Evolutionary conservation across 2,329 filamentous ascomycete species (phyloP).

Genomic region (Aspergillus pseudoterreus): DNA sequence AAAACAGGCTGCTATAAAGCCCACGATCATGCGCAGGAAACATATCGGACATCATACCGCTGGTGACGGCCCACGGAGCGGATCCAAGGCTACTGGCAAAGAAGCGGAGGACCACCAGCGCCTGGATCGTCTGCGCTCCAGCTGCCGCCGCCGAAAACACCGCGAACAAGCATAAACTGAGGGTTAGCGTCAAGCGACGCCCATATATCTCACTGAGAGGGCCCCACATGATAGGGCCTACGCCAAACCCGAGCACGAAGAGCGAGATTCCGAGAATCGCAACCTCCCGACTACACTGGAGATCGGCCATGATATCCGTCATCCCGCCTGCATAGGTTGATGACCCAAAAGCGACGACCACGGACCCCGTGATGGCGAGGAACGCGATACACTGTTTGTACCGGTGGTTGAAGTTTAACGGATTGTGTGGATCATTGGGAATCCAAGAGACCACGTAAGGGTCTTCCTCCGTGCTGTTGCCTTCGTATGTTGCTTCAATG

Average conservation of each 20-base stretch:
- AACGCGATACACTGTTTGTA: slow-evolving; percentile 2
- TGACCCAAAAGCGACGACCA: not conserved
- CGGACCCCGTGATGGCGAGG: not conserved
- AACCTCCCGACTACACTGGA: not conserved
- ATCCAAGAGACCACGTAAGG: slow-evolving; percentile 9
- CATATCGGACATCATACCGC: slow-evolving; percentile 15
- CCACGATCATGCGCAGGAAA: slow-evolving; percentile 21
- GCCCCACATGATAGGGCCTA: slow-evolving; percentile 8
- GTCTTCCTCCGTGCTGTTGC: slow-evolving; percentile 6
- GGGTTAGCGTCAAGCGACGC: not conserved
- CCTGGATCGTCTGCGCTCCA: slow-evolving; percentile 1
- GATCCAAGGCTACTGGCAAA: slow-evolving; percentile 6
- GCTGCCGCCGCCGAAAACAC: not conserved
- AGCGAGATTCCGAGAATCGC: slow-evolving; percentile 1
- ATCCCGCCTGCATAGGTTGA: not conserved
- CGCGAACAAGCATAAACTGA: not conserved
- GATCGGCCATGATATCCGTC: not conserved
- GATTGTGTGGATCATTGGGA: slow-evolving; percentile 7
- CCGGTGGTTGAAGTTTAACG: not conserved
- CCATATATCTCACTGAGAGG: slow-evolving; percentile 10
- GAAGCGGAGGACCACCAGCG: slow-evolving; percentile 8
- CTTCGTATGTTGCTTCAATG: slow-evolving; percentile 5
- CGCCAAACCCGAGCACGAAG: slow-evolving; percentile 5
- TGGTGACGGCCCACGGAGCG: slow-evolving; percentile 2
- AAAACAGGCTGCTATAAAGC: slow-evolving; percentile 16